A percentile compares a stretch with the other conserved stretches of the same genome.
phyloP scores from a whole-genome alignment of 1,139 yeast species.

The Zhuliangozyma parablackwelliae region DNA sequence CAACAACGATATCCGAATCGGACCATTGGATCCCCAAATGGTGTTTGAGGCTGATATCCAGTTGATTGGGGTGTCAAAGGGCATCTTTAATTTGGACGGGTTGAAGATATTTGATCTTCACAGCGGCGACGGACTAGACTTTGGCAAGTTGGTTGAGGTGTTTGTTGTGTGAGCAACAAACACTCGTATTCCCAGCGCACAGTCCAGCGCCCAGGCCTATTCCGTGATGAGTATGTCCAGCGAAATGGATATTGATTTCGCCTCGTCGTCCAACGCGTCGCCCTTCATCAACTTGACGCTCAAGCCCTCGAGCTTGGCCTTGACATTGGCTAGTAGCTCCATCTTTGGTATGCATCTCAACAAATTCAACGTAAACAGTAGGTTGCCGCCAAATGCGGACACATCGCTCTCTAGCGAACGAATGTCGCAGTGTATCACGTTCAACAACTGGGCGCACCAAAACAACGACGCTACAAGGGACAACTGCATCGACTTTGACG shows the following conservation, averaged over 20 bases:
- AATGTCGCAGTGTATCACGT: constrained; percentile 30
- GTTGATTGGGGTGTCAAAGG: constrained; percentile 60
- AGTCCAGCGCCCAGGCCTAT: no score
- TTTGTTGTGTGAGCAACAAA: constrained; percentile 37
- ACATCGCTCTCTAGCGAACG: constrained; percentile 14
- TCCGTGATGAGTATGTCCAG: neutral
- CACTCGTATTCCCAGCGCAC: neutral
- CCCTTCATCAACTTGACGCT: constrained; percentile 4
- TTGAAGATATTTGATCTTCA: constrained; percentile 57
- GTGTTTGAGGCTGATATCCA: constrained; percentile 62
- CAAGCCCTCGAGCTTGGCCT: constrained; percentile 3
- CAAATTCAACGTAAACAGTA: constrained; percentile 27
- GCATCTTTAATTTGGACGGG: constrained; percentile 63
- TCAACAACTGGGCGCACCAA: constrained; percentile 34
- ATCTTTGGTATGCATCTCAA: constrained; percentile 12
- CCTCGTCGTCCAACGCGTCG: constrained; percentile 1
- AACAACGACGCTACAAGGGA: constrained; percentile 17
- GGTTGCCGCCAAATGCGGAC: constrained; percentile 26
- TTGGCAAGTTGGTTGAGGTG: constrained; percentile 68
- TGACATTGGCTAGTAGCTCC: neutral
- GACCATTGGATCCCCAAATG: constrained; percentile 57
- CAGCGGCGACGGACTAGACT: constrained; percentile 68
- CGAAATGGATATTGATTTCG: neutral
- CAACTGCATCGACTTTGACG: constrained; percentile 1
- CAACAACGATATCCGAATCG: constrained; percentile 61